Evolutionary conservation across 2,329 filamentous ascomycete species (phyloP).

Genomic region (Ascochyta viciae-villosae): DNA sequence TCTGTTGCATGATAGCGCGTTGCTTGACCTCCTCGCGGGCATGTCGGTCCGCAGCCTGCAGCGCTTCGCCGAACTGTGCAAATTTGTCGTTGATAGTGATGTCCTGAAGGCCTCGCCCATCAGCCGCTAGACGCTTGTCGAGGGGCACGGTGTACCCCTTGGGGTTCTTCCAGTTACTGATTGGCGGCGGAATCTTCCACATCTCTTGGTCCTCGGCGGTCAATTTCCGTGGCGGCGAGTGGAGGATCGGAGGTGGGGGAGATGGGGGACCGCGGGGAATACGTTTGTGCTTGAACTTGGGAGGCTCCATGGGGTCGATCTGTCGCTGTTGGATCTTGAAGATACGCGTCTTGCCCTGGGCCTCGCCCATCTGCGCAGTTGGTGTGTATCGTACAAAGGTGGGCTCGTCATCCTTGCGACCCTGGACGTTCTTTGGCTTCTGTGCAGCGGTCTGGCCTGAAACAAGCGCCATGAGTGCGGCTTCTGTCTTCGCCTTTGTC

Average conservation of each 20-base stretch:
- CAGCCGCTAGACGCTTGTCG: slow-evolving; percentile 93
- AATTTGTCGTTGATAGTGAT: slow-evolving; percentile 99
- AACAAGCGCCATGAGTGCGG: slow-evolving; percentile 81
- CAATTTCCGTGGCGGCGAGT: slow-evolving; percentile 91
- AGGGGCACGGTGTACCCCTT: slow-evolving; percentile 97
- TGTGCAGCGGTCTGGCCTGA: slow-evolving; percentile 87
- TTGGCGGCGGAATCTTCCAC: slow-evolving; percentile 89
- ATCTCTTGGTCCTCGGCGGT: slow-evolving; percentile 97
- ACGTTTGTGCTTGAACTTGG: slow-evolving; percentile 99
- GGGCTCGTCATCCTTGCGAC: slow-evolving; percentile 79
- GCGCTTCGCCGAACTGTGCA: slow-evolving; percentile 90
- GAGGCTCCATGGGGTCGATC: slow-evolving; percentile 93
- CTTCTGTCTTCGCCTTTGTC: slow-evolving; percentile 86
- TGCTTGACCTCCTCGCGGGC: slow-evolving; percentile 95
- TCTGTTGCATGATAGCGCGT: slow-evolving; percentile 92
- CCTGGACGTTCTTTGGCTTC: slow-evolving; percentile 93
- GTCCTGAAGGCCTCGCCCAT: slow-evolving; percentile 90
- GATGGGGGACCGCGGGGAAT: slow-evolving; percentile 91
- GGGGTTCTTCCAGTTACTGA: slow-evolving; percentile 99
- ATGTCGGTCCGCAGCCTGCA: slow-evolving; percentile 93
- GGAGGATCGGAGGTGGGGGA: slow-evolving; percentile 92
- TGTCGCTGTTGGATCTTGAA: slow-evolving; percentile 98
- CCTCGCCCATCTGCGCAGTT: slow-evolving; percentile 94
- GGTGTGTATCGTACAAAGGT: slow-evolving; percentile 97
- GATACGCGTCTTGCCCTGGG: slow-evolving; percentile 85